Conservation (phyloP, 2,329 filamentous ascomycete genomes). For the Sporothrix mexicana region DNA sequence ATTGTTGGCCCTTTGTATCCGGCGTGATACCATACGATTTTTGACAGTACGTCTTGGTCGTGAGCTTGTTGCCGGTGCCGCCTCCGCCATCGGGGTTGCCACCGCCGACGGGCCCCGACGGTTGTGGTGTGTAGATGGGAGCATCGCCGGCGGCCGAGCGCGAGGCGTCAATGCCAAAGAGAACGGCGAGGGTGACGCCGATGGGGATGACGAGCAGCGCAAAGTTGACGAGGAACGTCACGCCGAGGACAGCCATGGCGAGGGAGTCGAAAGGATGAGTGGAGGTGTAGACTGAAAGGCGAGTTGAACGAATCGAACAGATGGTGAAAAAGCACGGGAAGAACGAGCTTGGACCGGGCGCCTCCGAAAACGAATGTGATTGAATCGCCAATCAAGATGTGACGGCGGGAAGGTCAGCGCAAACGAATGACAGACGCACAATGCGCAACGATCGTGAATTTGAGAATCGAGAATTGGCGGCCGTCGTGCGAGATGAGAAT, state of each 20-base stretch:
- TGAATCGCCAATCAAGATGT: not conserved
- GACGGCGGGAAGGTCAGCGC: not conserved
- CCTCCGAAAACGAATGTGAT: not conserved
- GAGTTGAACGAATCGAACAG: not conserved
- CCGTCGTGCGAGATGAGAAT: slow-evolving; percentile 7
- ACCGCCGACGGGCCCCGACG: slow-evolving; percentile 30
- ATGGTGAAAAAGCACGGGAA: not conserved
- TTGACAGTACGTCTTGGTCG: slow-evolving; percentile 50
- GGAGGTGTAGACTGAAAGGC: not conserved
- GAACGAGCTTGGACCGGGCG: too few species aligned
- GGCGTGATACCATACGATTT: slow-evolving; percentile 54
- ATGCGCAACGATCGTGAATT: not conserved
- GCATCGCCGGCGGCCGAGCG: slow-evolving; percentile 51
- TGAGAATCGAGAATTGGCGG: not conserved
- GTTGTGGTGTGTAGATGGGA: slow-evolving; percentile 51
- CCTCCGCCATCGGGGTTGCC: slow-evolving; percentile 32
- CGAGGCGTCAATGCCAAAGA: slow-evolving; percentile 56
- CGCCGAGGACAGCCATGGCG: slow-evolving; percentile 45
- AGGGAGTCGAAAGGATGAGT: not conserved
- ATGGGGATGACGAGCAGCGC: slow-evolving; percentile 55
- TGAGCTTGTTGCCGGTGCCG: slow-evolving; percentile 45
- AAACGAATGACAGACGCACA: slow-evolving; percentile 20
- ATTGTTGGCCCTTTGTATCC: slow-evolving; percentile 51
- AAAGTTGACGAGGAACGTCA: slow-evolving; percentile 56
- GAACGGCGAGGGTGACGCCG: slow-evolving; percentile 46